Conservation (phyloP, 257 asterid genomes). For the Solanum pennellii region DNA sequence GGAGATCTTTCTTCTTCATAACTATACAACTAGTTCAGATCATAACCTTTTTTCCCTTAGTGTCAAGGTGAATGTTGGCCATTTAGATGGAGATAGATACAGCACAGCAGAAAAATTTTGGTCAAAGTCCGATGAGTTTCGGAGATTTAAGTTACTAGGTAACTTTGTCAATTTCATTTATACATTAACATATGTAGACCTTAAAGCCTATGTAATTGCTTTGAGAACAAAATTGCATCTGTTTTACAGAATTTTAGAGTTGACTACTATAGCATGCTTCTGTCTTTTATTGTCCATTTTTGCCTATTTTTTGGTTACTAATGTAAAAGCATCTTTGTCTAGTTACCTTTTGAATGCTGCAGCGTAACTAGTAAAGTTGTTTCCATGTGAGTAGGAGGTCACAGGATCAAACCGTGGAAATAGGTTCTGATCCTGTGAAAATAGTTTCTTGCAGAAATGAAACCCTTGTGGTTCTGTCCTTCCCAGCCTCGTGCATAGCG, state of each 20-base stretch:
- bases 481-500: too few species aligned
- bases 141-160: neutral
- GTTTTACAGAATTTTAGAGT: neutral
- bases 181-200: neutral
- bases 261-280: neutral
- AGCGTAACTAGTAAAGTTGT: neutral
- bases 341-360: neutral
- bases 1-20: slow-evolving; percentile 5
- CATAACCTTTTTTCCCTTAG: neutral
- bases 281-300: neutral
- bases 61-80: neutral
- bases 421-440: too few species aligned
- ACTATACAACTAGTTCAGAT: neutral
- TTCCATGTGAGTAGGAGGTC: neutral
- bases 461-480: neutral
- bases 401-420: neutral
- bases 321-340: neutral
- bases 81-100: neutral
- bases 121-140: neutral
- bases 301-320: neutral
- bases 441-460: neutral
- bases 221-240: neutral
- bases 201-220: neutral
- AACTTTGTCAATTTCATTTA: neutral
- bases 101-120: neutral